Evolutionary conservation across 1,139 yeast genomes (phyloP).

Genomic region (Geotrichum australiense): DNA sequence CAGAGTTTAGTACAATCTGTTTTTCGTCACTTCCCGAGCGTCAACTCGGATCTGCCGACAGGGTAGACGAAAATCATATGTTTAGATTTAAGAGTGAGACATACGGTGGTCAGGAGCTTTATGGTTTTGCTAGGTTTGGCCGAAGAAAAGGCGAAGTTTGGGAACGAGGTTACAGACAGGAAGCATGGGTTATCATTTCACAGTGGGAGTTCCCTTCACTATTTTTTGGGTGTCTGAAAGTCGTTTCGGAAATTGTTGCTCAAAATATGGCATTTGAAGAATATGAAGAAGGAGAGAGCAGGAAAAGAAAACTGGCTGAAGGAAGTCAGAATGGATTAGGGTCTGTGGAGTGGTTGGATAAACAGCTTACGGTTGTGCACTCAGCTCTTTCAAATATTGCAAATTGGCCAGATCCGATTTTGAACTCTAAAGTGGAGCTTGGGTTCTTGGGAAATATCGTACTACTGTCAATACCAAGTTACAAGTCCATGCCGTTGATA

Average conservation of each 20-base stretch:
- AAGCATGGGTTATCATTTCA: constrained; percentile 28
- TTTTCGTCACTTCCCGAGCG: constrained; percentile 31
- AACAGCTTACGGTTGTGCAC: constrained; percentile 27
- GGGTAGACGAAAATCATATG: constrained; percentile 22
- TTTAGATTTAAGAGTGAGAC: constrained; percentile 21
- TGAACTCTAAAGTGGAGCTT: constrained; percentile 22
- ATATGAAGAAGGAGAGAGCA: background rate
- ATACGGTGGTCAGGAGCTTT: constrained; percentile 12
- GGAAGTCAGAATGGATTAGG: no score
- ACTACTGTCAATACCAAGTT: constrained; percentile 17
- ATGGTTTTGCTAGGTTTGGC: constrained; percentile 27
- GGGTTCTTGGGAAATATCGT: constrained; percentile 28
- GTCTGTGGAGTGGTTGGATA: constrained; percentile 21
- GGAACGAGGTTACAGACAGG: constrained; percentile 28
- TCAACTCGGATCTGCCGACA: constrained; percentile 10
- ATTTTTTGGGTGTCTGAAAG: constrained; percentile 24
- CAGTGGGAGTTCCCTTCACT: constrained; percentile 25
- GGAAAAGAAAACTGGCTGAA: constrained; percentile 9
- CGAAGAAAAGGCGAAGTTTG: constrained; percentile 22
- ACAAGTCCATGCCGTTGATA: constrained; percentile 20
- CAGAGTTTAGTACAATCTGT: constrained; percentile 28
- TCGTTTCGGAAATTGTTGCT: constrained; percentile 20
- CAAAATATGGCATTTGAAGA: constrained; percentile 12
- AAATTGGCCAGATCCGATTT: constrained; percentile 27
- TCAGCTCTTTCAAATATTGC: constrained; percentile 28